Conservation (phyloP, 257 asterid species). For the Sherardia arvensis region DNA sequence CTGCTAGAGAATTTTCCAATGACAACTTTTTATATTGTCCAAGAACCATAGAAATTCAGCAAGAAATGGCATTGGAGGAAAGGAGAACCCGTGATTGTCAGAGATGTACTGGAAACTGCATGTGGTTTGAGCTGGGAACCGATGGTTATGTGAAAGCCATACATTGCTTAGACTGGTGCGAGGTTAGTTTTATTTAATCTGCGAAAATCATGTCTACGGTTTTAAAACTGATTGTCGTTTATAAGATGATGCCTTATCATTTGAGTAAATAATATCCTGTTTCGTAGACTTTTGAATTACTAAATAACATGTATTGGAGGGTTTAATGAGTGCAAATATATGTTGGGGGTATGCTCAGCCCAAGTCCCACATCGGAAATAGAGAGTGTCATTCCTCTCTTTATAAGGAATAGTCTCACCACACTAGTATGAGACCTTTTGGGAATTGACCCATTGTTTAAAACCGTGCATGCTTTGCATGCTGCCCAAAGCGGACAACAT, state of each 20-base stretch:
- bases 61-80: slow-evolving; percentile 51
- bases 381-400: no score
- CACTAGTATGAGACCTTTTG: no score
- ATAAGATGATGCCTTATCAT: neutral
- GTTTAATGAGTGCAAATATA: neutral
- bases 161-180: slow-evolving; percentile 81
- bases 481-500: no score
- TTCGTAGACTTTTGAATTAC: neutral
- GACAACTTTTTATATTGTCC: slow-evolving; percentile 73
- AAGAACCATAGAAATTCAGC: slow-evolving; percentile 39
- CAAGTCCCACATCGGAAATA: no score
- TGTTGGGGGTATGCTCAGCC: no score
- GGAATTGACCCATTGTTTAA: no score
- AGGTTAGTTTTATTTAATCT: slow-evolving; percentile 35
- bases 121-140: slow-evolving; percentile 98
- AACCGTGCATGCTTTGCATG: no score
- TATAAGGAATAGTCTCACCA: no score
- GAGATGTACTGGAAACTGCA: slow-evolving; percentile 60
- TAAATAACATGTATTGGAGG: neutral
- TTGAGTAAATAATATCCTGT: neutral
- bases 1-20: slow-evolving; percentile 41
- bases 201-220: neutral
- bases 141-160: slow-evolving; percentile 80
- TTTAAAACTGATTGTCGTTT: neutral
- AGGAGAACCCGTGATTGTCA: slow-evolving; percentile 88